Conservation (phyloP, 176 grass and related monocot genomes). For the Phragmites australis region DNA sequence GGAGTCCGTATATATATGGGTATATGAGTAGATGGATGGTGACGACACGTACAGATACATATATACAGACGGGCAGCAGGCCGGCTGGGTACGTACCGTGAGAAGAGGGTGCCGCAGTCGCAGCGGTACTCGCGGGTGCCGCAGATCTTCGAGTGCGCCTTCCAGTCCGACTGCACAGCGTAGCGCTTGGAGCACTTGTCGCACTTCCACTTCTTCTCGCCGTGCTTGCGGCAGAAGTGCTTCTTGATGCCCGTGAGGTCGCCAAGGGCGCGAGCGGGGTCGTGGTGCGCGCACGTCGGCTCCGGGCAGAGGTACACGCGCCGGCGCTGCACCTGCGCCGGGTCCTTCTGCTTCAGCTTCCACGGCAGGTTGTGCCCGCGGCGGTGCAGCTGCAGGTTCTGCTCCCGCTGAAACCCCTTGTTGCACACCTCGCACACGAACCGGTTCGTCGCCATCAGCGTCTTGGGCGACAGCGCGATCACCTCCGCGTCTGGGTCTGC, state of each 20-base stretch:
- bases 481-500: constrained; percentile 95
- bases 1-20: background rate
- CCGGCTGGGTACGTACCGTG: constrained; percentile 44
- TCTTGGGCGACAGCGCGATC: constrained; percentile 82
- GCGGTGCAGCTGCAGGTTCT: constrained; percentile 99
- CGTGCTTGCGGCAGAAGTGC: constrained; percentile 99
- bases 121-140: constrained; percentile 97
- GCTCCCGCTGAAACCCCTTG: constrained; percentile 96
- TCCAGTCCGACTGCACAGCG: constrained; percentile 96
- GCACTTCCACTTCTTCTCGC: constrained; percentile 99
- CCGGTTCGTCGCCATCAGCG: constrained; percentile 93
- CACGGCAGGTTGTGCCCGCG: constrained; percentile 96
- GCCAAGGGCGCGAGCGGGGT: constrained; percentile 78
- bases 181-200: constrained; percentile 98
- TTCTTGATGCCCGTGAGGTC: constrained; percentile 98
- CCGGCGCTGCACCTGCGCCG: constrained; percentile 51
- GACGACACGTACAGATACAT: background rate
- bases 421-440: constrained; percentile 99
- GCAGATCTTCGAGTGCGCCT: constrained; percentile 98
- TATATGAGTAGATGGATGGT: background rate
- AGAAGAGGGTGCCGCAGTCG: constrained; percentile 98
- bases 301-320: constrained; percentile 98
- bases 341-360: constrained; percentile 96
- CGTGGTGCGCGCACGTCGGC: constrained; percentile 91
- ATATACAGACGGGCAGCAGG: background rate